Base-by-base conservation (phyloP, 768 basidiomycete species). In the Mycena capillaripes region DNA sequence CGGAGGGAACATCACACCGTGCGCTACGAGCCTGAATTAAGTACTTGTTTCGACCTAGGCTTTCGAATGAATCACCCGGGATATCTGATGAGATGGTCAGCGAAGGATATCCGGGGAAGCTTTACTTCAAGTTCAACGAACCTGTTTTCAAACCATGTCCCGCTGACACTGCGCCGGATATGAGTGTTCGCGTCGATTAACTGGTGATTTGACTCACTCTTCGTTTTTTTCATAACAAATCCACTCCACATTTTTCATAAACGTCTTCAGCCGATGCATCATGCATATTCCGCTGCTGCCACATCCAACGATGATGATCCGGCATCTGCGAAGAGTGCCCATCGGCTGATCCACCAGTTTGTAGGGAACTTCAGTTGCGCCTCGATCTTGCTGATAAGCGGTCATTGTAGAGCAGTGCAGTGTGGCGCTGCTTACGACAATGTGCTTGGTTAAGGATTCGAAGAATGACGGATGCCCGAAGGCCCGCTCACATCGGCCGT, bases 221-320 rank as follows among this genome's bases (percentile, higher is more conserved):
- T 55, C 53, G 30, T 55, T 55, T 55, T 55, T 55, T 32, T 55
- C 53, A 55, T 55, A 55, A 32, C 53, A 55, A 55, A 55, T 55
- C 53, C 53, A 55, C 53, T 55, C 53, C 29, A 55, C 4, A 55
- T 55, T 32, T 32, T 55, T 55, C 53, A 55, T 55, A 9, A 55
- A 55, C 53, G 53, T 55, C 32, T 55, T 55, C 53, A 55, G 53
- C 30, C 53, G 53, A 19, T 55, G 53, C 53, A 55, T 55, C 53
- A 55, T 55, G 30, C 59, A 61, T 61, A 61, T 61, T 44, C 59
- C 59, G 29, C 59, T 61, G 42, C 59, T 61, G 59, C 59, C 59
- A 61, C 59, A 61, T 61, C 59, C 59, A 61, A 61, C 59, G 59
- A 61, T 61, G 10, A 61, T 61, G 42, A 61, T 61, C 42, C 59